Percentiles rank a stretch among this genome's conserved stretches.
Conservation (phyloP, 805 yeast genomes). For the Myxozyma vanderwaltii region DNA sequence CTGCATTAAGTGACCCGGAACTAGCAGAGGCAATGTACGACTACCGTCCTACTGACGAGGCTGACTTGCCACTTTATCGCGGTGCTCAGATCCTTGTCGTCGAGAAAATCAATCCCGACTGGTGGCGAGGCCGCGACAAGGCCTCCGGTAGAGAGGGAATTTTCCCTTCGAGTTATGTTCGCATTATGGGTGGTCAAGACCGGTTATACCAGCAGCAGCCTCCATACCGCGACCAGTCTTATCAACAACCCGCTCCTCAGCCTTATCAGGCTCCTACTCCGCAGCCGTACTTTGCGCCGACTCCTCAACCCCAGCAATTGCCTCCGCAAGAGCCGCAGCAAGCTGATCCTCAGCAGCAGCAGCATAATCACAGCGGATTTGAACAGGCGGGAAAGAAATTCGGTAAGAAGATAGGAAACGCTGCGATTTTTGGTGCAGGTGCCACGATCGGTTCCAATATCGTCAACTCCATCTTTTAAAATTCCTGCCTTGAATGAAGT, state of each 20-base stretch:
- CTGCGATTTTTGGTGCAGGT: conserved; percentile 97
- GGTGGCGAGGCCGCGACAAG: conserved; percentile 78
- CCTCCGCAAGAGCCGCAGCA: conserved; percentile 36
- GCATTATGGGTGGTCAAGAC: conserved; percentile 38
- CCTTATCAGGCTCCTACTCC: conserved; percentile 34
- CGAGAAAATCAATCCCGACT: conserved; percentile 76
- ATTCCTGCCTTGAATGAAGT: background rate
- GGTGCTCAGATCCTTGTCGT: conserved; percentile 73
- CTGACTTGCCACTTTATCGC: conserved; percentile 62
- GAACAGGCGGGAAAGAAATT: conserved; percentile 54
- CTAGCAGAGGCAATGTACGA: conserved; percentile 69
- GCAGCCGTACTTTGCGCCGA: conserved; percentile 24
- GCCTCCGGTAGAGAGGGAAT: conserved; percentile 64
- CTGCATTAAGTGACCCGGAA: conserved; percentile 35
- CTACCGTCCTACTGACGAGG: conserved; percentile 71
- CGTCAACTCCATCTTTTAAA: conserved; percentile 67
- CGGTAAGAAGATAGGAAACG: conserved; percentile 82
- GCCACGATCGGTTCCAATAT: conserved; percentile 87
- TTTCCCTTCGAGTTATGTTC: conserved; percentile 88
- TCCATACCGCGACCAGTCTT: conserved; percentile 22
- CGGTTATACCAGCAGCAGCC: conserved; percentile 3
- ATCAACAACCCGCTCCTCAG: conserved; percentile 22
- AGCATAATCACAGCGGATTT: conserved; percentile 34
- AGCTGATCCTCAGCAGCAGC: conserved; percentile 35
- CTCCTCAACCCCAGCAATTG: conserved; percentile 14